These are phyloP conservation scores for Camillea tinctor DNA, from an alignment of 2,329 filamentous ascomycete genomes.

Conservation along the genomic window DNA sequence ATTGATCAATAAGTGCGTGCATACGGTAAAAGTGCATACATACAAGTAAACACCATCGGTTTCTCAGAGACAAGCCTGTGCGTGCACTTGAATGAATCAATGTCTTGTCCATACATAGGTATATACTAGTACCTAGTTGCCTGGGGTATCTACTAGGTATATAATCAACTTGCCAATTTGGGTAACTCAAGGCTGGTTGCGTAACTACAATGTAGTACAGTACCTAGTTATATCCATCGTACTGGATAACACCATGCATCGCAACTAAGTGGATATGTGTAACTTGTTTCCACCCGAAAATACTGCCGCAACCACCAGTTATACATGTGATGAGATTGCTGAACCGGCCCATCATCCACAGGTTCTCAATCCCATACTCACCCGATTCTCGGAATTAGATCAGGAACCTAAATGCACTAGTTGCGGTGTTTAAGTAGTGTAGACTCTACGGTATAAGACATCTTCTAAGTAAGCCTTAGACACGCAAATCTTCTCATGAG, in stretches of 20 bases:
- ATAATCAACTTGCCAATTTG: too few species aligned
- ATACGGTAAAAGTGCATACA: conserved; percentile 1
- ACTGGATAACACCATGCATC: neutral
- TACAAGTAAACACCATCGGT: neutral
- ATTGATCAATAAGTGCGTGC: conserved; percentile 13
- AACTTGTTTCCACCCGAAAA: neutral
- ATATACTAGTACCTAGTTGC: too few species aligned
- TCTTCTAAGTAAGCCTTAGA: neutral
- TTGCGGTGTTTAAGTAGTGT: too few species aligned
- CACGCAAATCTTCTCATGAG: neutral
- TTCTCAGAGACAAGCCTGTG: too few species aligned
- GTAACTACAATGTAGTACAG: too few species aligned
- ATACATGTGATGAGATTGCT: neutral
- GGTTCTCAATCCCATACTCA: neutral
- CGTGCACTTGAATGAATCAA: too few species aligned
- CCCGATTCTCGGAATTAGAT: neutral
- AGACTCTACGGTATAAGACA: neutral
- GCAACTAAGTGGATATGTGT: neutral
- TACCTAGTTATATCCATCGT: too few species aligned
- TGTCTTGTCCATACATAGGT: too few species aligned
- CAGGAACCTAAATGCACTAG: neutral
- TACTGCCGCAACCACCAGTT: neutral
- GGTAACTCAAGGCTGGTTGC: too few species aligned
- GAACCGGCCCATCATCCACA: neutral
- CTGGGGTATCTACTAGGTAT: too few species aligned